Conservation (phyloP, 768 basidiomycete genomes). For the Pulveroboletus ravenelii region DNA sequence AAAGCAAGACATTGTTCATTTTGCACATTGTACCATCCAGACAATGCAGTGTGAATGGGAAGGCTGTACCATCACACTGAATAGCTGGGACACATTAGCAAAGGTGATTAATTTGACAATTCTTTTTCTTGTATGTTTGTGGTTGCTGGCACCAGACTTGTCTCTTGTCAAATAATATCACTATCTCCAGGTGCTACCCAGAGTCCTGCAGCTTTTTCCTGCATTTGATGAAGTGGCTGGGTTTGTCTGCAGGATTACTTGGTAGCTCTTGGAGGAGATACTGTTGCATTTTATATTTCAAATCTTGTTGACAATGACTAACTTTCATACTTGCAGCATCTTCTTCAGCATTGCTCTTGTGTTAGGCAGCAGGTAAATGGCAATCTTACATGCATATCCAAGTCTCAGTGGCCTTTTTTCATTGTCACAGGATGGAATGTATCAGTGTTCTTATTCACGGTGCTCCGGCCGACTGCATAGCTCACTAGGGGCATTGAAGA, state of each 20-base stretch:
- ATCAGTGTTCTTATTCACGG: constrained; percentile 22
- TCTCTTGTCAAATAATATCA: background rate
- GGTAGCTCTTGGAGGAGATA: constrained; percentile 12
- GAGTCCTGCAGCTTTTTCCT: constrained; percentile 15
- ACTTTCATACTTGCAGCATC: constrained; percentile 18
- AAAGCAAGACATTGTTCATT: constrained; percentile 12
- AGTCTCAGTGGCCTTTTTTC: background rate
- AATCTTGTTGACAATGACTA: constrained; percentile 4
- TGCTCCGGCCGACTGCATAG: constrained; percentile 26
- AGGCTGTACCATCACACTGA: constrained; percentile 21
- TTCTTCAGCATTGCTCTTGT: constrained; percentile 22
- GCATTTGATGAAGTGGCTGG: constrained; percentile 4
- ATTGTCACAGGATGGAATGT: constrained; percentile 22
- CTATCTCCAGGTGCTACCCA: constrained; percentile 1
- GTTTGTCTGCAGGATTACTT: constrained; percentile 21
- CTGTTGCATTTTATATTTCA: background rate
- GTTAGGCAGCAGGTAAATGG: constrained; percentile 12
- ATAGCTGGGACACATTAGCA: constrained; percentile 26
- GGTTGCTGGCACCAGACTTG: constrained; percentile 5
- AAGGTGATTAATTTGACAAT: constrained; percentile 24
- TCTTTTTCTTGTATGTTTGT: constrained; percentile 3
- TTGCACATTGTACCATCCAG: constrained; percentile 25
- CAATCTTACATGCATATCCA: background rate
- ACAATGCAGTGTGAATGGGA: constrained; percentile 29
- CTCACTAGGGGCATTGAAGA: constrained; percentile 16